Evolutionary conservation across 169 alveolate genomes (phyloP), one percentile per base, ranked within the genome.

Genomic region (Cryptosporidium meleagridis): DNA sequence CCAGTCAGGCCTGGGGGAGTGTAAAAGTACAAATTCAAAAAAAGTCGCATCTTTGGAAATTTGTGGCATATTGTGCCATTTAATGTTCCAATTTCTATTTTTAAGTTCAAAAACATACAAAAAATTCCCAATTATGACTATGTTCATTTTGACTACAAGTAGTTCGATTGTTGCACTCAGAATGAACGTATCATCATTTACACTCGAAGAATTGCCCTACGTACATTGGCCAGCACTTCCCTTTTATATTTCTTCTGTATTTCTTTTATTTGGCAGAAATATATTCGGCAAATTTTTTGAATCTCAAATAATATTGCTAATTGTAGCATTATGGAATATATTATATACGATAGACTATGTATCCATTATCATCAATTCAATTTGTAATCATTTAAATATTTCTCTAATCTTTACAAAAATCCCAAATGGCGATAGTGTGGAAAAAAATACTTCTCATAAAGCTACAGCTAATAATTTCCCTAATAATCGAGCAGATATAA

Each of bases 211-310:
- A 65, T 39, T 80, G 26, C 89, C 89, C 2, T 80, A 26, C 41
- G 41, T 80, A n/a, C 89, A 80, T 45, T 80, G 89, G 89, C 89
- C 89, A 33, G 37, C 41, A 12, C 72, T 80, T 31, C 89, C 89
- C 8, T 80, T 80, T 80, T 80, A 80, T 80, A 35, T 41, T 26
- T 59, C 48, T 8, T 80, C 89, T 0, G 68, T 80, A 18, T 21
- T 62, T 21, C 75, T 80, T 5, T 21, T 80, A 37, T 80, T 80
- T 65, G 89, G 89, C 6, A 59, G n/a, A 23, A 48, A 61, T 16
- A 12, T 80, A 35, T 45, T 62, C 23, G 52, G 39, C 45, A n/a
- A 62, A 10, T 62, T 44, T 10, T 44, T 70, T 16, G 75, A 65
- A 6, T 41, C 45, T 23, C 65, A 59, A 80, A n/a, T 62, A 18